Evolutionary conservation across 1,284 basidiomycete species (phyloP).

Genomic region (Ceratobasidium sp.): DNA sequence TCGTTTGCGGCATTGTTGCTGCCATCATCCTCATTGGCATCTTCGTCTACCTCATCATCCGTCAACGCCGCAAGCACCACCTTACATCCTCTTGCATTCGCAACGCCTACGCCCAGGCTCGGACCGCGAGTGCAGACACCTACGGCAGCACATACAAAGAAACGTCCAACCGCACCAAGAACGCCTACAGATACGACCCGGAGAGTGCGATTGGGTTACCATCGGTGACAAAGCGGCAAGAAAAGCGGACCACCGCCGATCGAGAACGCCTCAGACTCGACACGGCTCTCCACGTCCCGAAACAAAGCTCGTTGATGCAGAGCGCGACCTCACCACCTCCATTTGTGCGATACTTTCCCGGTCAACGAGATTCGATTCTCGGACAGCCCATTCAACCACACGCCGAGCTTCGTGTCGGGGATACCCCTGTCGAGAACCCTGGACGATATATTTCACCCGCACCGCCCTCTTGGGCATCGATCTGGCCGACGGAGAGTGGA

Average conservation of each 20-base stretch:
- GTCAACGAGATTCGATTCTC: not conserved
- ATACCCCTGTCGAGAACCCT: conserved; percentile 9
- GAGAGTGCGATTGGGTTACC: conserved; percentile 1
- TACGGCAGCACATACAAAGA: not conserved
- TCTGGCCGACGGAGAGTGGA: conserved; percentile 40
- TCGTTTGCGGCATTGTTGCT: conserved; percentile 23
- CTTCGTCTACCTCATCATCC: conserved; percentile 29
- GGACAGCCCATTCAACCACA: no score
- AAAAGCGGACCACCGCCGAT: not conserved
- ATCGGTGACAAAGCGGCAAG: not conserved
- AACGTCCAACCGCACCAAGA: not conserved
- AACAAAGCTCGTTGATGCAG: conserved; percentile 21
- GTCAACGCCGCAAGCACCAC: not conserved
- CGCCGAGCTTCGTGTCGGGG: no score
- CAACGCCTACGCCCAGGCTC: conserved; percentile 19
- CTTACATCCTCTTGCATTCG: conserved; percentile 12
- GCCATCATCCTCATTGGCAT: conserved; percentile 25
- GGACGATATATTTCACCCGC: conserved; percentile 17
- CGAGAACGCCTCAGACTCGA: conserved; percentile 9
- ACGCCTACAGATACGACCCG: conserved; percentile 22
- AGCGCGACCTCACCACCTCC: conserved; percentile 36
- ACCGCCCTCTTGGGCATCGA: conserved; percentile 40
- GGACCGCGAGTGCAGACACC: conserved; percentile 1
- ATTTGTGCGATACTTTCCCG: conserved; percentile 1
- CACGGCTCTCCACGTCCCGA: not conserved